Percentiles rank a stretch among this genome's conserved stretches.
These are phyloP conservation scores for Verticillium nubilum DNA, from an alignment of 2,329 filamentous ascomycete species.

Conservation along the genomic window DNA sequence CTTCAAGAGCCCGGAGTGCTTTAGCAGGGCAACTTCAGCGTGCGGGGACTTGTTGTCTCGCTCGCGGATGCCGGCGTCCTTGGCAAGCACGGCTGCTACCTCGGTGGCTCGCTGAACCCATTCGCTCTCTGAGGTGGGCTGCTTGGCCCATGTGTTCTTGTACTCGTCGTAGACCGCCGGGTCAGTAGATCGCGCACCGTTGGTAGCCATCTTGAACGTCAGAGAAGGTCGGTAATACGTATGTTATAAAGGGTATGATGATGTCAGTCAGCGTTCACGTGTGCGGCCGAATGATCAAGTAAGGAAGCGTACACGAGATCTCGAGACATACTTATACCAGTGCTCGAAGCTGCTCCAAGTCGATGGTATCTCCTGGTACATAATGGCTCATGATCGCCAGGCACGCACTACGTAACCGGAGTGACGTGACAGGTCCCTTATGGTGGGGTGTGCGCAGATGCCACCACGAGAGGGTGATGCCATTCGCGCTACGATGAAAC, in stretches of 20 bases:
- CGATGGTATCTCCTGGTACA: neutral
- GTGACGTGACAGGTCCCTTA: neutral
- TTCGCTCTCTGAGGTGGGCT: conserved; percentile 21
- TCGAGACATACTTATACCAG: neutral
- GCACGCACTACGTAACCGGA: neutral
- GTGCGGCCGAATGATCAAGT: neutral
- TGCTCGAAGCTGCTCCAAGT: neutral
- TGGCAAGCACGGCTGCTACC: conserved; percentile 26
- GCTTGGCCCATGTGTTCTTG: conserved; percentile 25
- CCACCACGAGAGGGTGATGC: too few relatives aligned
- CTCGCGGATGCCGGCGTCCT: conserved; percentile 28
- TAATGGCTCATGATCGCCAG: neutral
- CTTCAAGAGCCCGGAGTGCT: conserved; percentile 33
- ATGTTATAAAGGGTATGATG: neutral
- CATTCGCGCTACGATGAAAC: neutral
- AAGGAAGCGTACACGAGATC: neutral
- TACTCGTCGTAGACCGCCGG: conserved; percentile 31
- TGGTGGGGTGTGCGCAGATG: too few relatives aligned
- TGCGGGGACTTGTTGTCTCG: conserved; percentile 32
- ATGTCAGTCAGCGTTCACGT: neutral
- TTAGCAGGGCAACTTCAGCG: conserved; percentile 33
- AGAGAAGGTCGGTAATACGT: neutral
- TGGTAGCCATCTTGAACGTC: neutral
- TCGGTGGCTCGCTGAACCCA: conserved; percentile 35
- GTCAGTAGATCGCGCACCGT: conserved; percentile 19